Conservation (phyloP, 352 stramenopile genomes). For the Pythium folliculosum region DNA sequence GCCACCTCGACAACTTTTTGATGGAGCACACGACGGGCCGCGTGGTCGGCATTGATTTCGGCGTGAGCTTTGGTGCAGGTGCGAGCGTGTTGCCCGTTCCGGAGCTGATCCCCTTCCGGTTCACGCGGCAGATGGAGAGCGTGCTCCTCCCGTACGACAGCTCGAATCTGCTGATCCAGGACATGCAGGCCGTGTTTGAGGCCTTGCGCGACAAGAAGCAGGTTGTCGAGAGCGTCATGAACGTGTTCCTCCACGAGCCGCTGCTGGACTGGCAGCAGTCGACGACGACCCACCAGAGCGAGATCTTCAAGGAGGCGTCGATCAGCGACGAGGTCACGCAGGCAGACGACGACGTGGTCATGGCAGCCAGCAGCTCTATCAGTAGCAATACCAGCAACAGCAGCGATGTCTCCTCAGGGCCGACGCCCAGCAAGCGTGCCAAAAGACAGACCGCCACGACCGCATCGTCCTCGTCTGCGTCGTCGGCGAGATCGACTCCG, state of each 20-base stretch:
- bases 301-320: slow-evolving; percentile 44
- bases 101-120: slow-evolving; percentile 90
- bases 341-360: slow-evolving; percentile 20
- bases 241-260: slow-evolving; percentile 91
- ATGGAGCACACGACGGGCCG: slow-evolving; percentile 70
- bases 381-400: background rate
- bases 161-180: slow-evolving; percentile 60
- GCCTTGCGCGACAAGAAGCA: slow-evolving; percentile 82
- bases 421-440: slow-evolving; percentile 6
- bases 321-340: slow-evolving; percentile 26
- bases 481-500: background rate
- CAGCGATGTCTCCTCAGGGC: background rate
- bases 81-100: slow-evolving; percentile 84
- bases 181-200: slow-evolving; percentile 86
- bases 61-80: slow-evolving; percentile 88
- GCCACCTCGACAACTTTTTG: slow-evolving; percentile 92
- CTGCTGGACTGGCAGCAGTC: slow-evolving; percentile 90
- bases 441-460: background rate
- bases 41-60: slow-evolving; percentile 92
- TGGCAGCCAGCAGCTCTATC: background rate
- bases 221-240: slow-evolving; percentile 88
- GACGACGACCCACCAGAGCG: slow-evolving; percentile 59
- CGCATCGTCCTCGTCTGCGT: background rate
- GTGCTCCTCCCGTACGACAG: slow-evolving; percentile 77
- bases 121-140: slow-evolving; percentile 78